phyloP scores from a whole-genome alignment of 306 rosid genomes.

The Cucurbita ficifolia region DNA sequence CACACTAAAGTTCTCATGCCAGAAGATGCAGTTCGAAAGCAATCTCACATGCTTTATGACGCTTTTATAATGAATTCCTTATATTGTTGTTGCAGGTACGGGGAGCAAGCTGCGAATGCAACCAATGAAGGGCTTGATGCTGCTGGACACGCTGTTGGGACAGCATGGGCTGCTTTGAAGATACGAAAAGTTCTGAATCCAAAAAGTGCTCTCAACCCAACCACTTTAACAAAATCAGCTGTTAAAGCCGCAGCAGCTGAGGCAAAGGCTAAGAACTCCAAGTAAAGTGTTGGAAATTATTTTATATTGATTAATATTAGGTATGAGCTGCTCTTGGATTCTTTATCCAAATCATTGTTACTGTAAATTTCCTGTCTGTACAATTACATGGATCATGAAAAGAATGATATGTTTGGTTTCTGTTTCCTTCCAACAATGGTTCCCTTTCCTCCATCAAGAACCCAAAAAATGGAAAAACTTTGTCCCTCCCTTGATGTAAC shows the following conservation, averaged over 20 bases:
- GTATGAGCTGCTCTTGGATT: neutral
- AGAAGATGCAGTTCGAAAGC: neutral
- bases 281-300: constrained; percentile 14
- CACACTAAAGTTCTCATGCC: neutral
- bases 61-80: constrained; percentile 4
- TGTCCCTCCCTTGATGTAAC: neutral
- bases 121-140: constrained; percentile 70
- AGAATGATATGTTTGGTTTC: neutral
- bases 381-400: neutral
- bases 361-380: neutral
- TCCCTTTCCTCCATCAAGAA: neutral
- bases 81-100: constrained; percentile 40
- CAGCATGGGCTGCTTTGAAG: constrained; percentile 78
- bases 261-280: constrained; percentile 30
- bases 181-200: constrained; percentile 75
- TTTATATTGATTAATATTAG: neutral
- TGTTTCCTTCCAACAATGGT: neutral
- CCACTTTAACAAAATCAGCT: constrained; percentile 54
- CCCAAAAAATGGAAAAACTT: neutral
- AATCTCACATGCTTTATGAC: neutral
- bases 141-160: constrained; percentile 81
- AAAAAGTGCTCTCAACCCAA: constrained; percentile 56
- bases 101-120: constrained; percentile 78
- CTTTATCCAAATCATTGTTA: neutral
- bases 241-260: constrained; percentile 60